These are phyloP conservation scores for Usnea hakonensis DNA, from an alignment of 495 filamentous ascomycete species.

Conservation along the genomic window DNA sequence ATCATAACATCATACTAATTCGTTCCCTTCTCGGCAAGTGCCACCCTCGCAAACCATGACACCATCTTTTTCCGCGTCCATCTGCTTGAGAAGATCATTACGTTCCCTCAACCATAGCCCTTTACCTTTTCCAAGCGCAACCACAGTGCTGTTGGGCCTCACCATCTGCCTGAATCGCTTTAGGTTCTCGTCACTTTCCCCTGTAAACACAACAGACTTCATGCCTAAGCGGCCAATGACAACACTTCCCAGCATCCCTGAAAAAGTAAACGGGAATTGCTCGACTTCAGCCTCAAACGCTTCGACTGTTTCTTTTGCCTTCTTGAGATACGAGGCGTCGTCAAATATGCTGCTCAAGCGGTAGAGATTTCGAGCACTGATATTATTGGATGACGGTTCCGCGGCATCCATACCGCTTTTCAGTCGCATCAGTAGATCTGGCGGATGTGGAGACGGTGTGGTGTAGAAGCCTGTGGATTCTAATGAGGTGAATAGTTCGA, in stretches of 20 bases:
- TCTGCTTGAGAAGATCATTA: constrained; percentile 38
- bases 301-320: constrained; percentile 64
- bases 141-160: constrained; percentile 37
- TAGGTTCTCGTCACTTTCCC: constrained; percentile 31
- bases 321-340: constrained; percentile 52
- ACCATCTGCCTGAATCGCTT: constrained; percentile 36
- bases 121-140: constrained; percentile 43
- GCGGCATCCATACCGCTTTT: constrained; percentile 92
- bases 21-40: constrained; percentile 35
- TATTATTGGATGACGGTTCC: constrained; percentile 80
- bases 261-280: constrained; percentile 86
- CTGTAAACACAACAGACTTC: constrained; percentile 36
- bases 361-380: constrained; percentile 75
- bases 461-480: constrained; percentile 66
- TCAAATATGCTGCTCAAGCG: constrained; percentile 65
- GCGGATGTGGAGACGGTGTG: constrained; percentile 54
- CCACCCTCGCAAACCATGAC: constrained; percentile 46
- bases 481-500: constrained; percentile 58
- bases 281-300: constrained; percentile 86
- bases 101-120: constrained; percentile 48
- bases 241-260: constrained; percentile 64
- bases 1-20: constrained; percentile 9
- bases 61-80: constrained; percentile 39
- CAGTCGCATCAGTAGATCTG: constrained; percentile 74
- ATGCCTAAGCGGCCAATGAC: constrained; percentile 47